Evolutionary conservation across 768 basidiomycete genomes (phyloP), one percentile per base, ranked within the genome.

Genomic region (Hortiboletus campestris): DNA sequence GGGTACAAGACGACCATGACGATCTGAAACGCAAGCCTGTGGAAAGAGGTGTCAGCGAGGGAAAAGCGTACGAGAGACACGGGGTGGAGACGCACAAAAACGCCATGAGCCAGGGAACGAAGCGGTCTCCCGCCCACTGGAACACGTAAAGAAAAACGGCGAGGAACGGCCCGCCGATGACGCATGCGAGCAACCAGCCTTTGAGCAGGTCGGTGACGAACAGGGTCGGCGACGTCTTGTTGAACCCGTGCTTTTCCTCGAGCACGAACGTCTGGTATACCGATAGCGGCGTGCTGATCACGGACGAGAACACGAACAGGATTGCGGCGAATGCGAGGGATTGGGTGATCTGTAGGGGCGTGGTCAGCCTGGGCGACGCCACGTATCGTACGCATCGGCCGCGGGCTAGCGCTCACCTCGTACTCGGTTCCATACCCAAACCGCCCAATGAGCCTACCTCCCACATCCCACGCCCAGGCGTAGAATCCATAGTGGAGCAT

Each of bases 191-290:
- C 11, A 74, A 74, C 88, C 86, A 93, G 32, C 84, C 79, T 71
- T 97, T 98, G 64, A 95, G 31, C 36, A 91, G 67, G 71, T 99
- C 96, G 2, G 79, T 74, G 49, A 94, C 68, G 71, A 91, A 98
- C 4, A 95, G 75, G 16, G 64, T 63, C 1, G 84, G 82, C 0
- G 94, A 91, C 6, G 86, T 94, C 75, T 98, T 97, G 81, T 98
- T 99, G 80, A 98, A 98, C 1, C 95, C 95, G 60, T 97, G 93
- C 60, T 87, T 89, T 68, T 96, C 89, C 73, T 98, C 97, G 38
- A 98, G 78, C 6, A 94, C 89, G 67, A 99, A 99, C 4, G 93
- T 97, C 57, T 85, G 81, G 75, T 97, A 98, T 22, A 87, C 76
- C 32, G 82, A 84, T 40, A 93, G 75, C 19, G 96, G 94, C 12